Evolutionary conservation across 1,284 basidiomycete species (phyloP), one percentile per base, ranked within the genome.

Genomic region (Omphalotus olearius): DNA sequence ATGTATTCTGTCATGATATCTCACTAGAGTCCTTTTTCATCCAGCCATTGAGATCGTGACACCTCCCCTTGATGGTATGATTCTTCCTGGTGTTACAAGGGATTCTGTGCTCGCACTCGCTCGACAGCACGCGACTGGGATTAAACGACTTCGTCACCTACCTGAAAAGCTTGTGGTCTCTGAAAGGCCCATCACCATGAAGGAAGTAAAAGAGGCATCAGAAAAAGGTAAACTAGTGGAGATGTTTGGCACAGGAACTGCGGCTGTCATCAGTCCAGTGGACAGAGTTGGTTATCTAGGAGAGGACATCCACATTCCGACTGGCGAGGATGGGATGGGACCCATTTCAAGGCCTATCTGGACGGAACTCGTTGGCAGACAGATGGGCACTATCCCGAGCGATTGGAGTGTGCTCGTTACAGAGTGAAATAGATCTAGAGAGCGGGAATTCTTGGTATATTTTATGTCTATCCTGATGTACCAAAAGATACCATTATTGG

Each of bases 51-150:
- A 96, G 67, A 82, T 97, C 54, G 84, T 93, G 45, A 96, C 94
- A 0, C 94, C 96, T 9, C 93, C 95, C 4, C 78, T 98, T 38
- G 91, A 93, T 63, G 95, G 95, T 51, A 88, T 97, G 77, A 94
- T 99, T 63, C 85, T 99, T 13, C 95, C 96, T 10, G 96, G 96
- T 56, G 89, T 99, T 16, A 98, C 95, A 6, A 87, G 96, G 56
- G 93, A 98, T 69, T 93, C 91, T 16, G 88, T 97, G 41, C 80
- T 99, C 36, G 65, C 79, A 7, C 83, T 99, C 47, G 90, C 92
- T 1, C 81, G 85, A 39, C 83, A 80, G 16, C 96, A 98, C 65
- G 67, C 70, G 1, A 76, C 82, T 2, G 84, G 87, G 47, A 72
- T 72, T 57, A 65, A 71, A 45, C 69, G 62, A 1, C 70, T 96